These are phyloP conservation scores for Diplotaxis tenuifolia DNA, from an alignment of 345 rosid genomes.

Conservation along the genomic window DNA sequence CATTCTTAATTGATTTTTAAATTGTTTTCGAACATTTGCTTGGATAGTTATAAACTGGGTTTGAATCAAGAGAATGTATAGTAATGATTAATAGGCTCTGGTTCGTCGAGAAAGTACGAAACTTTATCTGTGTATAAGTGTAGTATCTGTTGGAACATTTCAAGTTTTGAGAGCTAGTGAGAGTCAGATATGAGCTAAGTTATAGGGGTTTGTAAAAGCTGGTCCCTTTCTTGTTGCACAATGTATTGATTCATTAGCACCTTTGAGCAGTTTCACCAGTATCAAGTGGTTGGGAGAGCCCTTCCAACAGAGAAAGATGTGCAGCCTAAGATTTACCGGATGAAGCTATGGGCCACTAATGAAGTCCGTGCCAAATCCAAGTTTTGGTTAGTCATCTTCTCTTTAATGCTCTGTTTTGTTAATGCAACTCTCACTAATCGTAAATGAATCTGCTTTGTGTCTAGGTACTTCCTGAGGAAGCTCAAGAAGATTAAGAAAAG, in stretches of 20 bases:
- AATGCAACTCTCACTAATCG: neutral
- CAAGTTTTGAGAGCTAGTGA: neutral
- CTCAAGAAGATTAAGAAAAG: constrained; percentile 54
- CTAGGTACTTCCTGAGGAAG: constrained; percentile 51
- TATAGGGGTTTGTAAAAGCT: neutral
- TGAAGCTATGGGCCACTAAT: constrained; percentile 68
- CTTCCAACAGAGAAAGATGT: constrained; percentile 52
- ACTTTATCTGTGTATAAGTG: neutral
- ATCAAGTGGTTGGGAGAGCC: constrained; percentile 67
- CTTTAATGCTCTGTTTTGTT: neutral
- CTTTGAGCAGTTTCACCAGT: constrained; percentile 55
- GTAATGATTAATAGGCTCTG: neutral
- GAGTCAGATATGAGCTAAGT: neutral
- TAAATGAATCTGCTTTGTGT: neutral
- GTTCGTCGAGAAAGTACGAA: neutral
- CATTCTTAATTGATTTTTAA: neutral
- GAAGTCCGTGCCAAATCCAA: constrained; percentile 63
- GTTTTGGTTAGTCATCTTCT: constrained; percentile 47
- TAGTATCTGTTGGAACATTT: neutral
- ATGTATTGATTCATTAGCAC: neutral
- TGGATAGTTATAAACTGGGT: neutral
- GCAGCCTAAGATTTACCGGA: constrained; percentile 60
- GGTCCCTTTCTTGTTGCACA: neutral
- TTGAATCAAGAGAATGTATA: neutral
- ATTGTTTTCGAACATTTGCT: neutral